Conservation (phyloP, 2,329 filamentous ascomycete genomes). For the Emergomyces orientalis region DNA sequence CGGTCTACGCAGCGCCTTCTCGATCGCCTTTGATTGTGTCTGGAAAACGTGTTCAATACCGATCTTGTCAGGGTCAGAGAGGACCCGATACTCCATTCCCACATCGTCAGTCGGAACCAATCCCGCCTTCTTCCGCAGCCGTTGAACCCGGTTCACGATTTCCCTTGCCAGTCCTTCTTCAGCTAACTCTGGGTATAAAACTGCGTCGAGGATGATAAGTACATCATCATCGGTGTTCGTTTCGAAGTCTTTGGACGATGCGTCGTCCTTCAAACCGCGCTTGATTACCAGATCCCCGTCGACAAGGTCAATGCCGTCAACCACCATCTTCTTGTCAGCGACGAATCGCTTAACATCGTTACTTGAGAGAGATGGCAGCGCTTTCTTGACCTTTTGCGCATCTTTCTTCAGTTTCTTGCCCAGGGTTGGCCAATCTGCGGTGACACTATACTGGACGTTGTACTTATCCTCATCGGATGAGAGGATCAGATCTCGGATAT, state of each 20-base stretch:
- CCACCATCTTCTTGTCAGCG: conserved; percentile 60
- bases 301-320: conserved; percentile 77
- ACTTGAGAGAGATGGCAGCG: conserved; percentile 66
- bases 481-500: conserved; percentile 74
- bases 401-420: conserved; percentile 98
- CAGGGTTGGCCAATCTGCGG: conserved; percentile 84
- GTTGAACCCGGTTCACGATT: conserved; percentile 86
- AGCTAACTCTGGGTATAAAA: conserved; percentile 72
- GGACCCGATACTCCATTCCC: conserved; percentile 81
- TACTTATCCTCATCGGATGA: conserved; percentile 83
- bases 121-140: conserved; percentile 86
- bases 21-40: conserved; percentile 57
- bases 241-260: conserved; percentile 64
- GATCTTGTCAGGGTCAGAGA: conserved; percentile 67
- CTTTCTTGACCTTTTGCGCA: conserved; percentile 82
- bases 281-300: conserved; percentile 76
- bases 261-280: conserved; percentile 65
- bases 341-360: conserved; percentile 75
- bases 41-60: conserved; percentile 63
- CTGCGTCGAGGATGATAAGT: conserved; percentile 78
- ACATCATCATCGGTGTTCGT: conserved; percentile 84
- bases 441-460: conserved; percentile 82
- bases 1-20: conserved; percentile 67
- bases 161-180: conserved; percentile 85
- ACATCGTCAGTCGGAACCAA: conserved; percentile 88